Base-by-base conservation (phyloP, 179 eudicot genomes). In the Drosera spatulata region DNA sequence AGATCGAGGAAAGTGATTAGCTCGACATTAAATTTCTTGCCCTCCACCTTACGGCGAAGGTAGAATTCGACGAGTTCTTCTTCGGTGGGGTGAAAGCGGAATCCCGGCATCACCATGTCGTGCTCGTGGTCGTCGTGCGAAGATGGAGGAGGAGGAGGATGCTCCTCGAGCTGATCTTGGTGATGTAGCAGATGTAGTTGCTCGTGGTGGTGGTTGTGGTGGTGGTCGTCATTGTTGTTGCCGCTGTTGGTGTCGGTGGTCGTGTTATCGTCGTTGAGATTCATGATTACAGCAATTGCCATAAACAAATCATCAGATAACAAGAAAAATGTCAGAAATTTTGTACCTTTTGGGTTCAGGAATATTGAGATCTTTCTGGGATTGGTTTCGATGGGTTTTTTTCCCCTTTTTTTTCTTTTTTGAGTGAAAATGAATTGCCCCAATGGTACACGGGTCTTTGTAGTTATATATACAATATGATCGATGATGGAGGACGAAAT, bases 21-120 rank as follows among this genome's bases (percentile, higher is more conserved):
- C 10, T 91, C 96, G 10, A 88, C 95, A 61, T 88, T 91, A 78
- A 91, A 91, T 42, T 86, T 80, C 63, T 91, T 91, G 77, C 98
- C 98, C 75, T 91, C 96, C 7, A 91, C 89, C 84, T 88, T 91
- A 74, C 96, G 96, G 60, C 98, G 91, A 73, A 91, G 98, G 83
- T 91, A 91, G 76, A 91, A 91, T 65, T 91, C 98, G 0, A 91
- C 76, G 11, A 91, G 85, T 59, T 91, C 96, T 66, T 91, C 98
- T 57, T 91, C 98, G 0, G 98, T 91, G 1, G 98, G 98, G 62
- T 88, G 91, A 69, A 91, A 91, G 12, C 98, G 91, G 57, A 91
- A 91, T 2, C 97, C 98, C 1, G 98, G 98, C 98, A 91, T 91
- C 15, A 91, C 98, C 70, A 81, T 69, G 70, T 91, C 96, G 53